phyloP scores from a whole-genome alignment of 306 rosid genomes.

The Fragaria nilgerrensis region DNA sequence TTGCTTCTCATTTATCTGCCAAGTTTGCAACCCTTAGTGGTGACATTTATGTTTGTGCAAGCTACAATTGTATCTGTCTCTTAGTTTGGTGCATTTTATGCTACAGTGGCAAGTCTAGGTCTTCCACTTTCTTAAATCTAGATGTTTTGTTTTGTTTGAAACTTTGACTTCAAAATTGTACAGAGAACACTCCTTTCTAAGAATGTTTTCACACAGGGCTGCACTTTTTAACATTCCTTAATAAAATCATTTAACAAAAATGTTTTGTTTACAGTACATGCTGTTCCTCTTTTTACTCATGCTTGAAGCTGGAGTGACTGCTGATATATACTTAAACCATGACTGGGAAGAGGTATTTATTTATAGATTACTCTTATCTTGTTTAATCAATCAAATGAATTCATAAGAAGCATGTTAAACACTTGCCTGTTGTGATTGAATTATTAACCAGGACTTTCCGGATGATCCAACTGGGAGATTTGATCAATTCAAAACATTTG shows the following conservation, averaged over 20 bases:
- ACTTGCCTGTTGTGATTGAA: slow-evolving; percentile 10
- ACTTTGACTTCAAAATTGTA: neutral
- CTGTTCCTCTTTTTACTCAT: slow-evolving; percentile 46
- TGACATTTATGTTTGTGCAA: neutral
- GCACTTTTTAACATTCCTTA: neutral
- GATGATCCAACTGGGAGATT: slow-evolving; percentile 66
- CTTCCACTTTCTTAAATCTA: neutral
- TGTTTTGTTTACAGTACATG: slow-evolving; percentile 52
- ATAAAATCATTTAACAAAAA: neutral
- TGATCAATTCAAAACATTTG: slow-evolving; percentile 58
- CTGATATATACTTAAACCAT: slow-evolving; percentile 63
- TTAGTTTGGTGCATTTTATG: neutral
- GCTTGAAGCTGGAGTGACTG: slow-evolving; percentile 66
- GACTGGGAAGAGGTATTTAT: slow-evolving; percentile 68
- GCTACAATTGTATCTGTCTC: too few relatives aligned
- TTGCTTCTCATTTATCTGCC: neutral
- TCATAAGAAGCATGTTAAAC: neutral
- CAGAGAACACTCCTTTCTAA: neutral
- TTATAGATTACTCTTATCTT: neutral
- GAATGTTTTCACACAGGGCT: neutral
- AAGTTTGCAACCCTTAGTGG: neutral
- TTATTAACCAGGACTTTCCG: slow-evolving; percentile 67
- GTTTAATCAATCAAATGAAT: slow-evolving; percentile 7
- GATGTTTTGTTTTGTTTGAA: neutral
- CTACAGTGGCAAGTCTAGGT: neutral